phyloP scores from a whole-genome alignment of 192 early-diverging fungal genomes.

The Coemansia sp. region DNA sequence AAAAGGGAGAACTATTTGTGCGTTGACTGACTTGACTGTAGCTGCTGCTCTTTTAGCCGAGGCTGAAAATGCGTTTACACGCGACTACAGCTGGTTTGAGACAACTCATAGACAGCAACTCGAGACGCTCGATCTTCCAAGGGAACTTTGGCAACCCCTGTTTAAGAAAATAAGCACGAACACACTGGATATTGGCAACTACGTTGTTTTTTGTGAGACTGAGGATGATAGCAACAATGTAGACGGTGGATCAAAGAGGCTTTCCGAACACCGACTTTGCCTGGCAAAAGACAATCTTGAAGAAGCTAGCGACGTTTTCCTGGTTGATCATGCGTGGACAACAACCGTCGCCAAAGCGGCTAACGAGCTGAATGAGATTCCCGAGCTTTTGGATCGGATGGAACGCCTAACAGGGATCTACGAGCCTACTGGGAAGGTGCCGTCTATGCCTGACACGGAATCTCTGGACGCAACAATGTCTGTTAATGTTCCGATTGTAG shows the following conservation, averaged over 20 bases:
- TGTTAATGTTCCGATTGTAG: conserved; percentile 58
- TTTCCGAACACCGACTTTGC: conserved; percentile 27
- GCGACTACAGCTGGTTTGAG: conserved; percentile 45
- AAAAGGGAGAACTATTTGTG: neutral
- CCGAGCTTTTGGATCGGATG: conserved; percentile 63
- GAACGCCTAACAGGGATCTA: conserved; percentile 63
- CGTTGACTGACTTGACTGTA: neutral
- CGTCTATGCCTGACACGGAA: conserved; percentile 40
- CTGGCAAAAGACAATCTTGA: conserved; percentile 33
- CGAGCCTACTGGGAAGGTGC: conserved; percentile 33
- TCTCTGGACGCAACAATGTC: conserved; percentile 18
- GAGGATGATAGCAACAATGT: neutral
- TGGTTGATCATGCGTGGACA: conserved; percentile 76
- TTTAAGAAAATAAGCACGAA: conserved; percentile 33
- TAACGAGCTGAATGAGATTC: conserved; percentile 56
- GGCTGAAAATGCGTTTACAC: conserved; percentile 31
- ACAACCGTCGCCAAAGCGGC: conserved; percentile 60
- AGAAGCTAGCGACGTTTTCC: conserved; percentile 59
- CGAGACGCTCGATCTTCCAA: conserved; percentile 41
- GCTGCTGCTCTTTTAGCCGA: conserved; percentile 23
- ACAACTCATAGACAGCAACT: conserved; percentile 44
- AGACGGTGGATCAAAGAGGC: neutral
- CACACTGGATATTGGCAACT: conserved; percentile 41
- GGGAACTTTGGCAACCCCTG: conserved; percentile 38
- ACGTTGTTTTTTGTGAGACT: conserved; percentile 28